Conservation (phyloP, 2,329 filamentous ascomycete genomes). For the Nothomitra cinnamomea region DNA sequence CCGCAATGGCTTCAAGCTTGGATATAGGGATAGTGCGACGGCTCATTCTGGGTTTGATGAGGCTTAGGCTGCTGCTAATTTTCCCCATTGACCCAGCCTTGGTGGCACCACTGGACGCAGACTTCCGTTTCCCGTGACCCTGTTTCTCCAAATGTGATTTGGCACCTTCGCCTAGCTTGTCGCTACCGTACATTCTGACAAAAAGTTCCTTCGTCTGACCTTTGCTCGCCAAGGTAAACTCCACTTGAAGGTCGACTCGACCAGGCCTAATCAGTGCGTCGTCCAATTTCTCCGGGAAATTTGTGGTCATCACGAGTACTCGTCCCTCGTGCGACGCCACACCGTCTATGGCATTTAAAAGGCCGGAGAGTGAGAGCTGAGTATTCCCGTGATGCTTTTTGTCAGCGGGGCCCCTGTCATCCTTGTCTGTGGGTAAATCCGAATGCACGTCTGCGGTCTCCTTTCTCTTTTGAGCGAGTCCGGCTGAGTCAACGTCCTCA, state of each 20-base stretch:
- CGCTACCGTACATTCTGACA: conserved; percentile 20
- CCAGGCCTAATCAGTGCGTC: conserved; percentile 58
- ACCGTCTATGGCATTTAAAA: conserved; percentile 72
- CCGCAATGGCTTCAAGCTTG: conserved; percentile 29
- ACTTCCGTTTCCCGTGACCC: conserved; percentile 5
- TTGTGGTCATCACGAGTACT: conserved; percentile 70
- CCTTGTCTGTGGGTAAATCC: conserved; percentile 4
- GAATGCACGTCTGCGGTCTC: conserved; percentile 16
- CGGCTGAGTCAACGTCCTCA: conserved; percentile 61
- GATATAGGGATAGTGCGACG: conserved; percentile 7
- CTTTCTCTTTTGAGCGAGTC: conserved; percentile 32
- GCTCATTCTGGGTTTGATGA: neutral
- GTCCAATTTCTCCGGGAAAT: conserved; percentile 56
- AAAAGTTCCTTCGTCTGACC: conserved; percentile 35
- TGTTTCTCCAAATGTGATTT: neutral
- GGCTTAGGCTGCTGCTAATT: neutral
- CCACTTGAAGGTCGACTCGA: conserved; percentile 49
- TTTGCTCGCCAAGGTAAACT: conserved; percentile 41
- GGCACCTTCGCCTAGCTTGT: conserved; percentile 16
- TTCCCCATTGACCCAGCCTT: too few relatives aligned
- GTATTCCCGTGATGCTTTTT: conserved; percentile 12
- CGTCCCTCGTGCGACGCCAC: conserved; percentile 65
- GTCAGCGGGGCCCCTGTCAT: too few relatives aligned
- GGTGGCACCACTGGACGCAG: too few relatives aligned
- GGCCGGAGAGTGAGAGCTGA: conserved; percentile 55